Conservation (phyloP, 768 basidiomycete genomes). For the Phaffia australis region DNA sequence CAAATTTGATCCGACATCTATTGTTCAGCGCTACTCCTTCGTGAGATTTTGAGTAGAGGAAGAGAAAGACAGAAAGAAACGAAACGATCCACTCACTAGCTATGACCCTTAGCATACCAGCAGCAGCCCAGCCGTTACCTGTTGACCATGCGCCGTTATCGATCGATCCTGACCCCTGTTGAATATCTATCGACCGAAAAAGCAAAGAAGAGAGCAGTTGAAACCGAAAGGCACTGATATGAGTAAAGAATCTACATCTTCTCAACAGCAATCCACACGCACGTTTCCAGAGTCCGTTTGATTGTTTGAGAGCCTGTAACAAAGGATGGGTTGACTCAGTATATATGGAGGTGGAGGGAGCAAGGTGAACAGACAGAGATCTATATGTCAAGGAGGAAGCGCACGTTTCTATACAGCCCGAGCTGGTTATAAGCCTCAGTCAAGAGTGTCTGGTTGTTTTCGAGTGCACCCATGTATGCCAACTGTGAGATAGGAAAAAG, state of each 20-base stretch:
- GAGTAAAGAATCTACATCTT: neutral
- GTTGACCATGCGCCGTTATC: conserved; percentile 38
- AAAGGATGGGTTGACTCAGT: neutral
- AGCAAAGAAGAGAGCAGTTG: neutral
- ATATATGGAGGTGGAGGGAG: neutral
- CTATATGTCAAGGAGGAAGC: neutral
- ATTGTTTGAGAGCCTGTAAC: conserved; percentile 18
- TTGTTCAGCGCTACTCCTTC: neutral
- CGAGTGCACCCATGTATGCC: conserved; percentile 61
- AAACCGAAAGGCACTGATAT: neutral
- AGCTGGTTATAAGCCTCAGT: conserved; percentile 60
- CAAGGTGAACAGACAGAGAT: neutral
- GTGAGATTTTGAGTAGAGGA: neutral
- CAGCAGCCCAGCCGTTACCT: conserved; percentile 82
- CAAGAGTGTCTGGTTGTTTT: conserved; percentile 51
- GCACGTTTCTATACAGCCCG: conserved; percentile 49
- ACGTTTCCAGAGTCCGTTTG: conserved; percentile 54
- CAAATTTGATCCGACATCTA: neutral
- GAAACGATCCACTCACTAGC: conserved; percentile 38
- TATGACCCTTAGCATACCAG: conserved; percentile 72
- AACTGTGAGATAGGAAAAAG: neutral
- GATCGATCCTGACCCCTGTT: conserved; percentile 40
- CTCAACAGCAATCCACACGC: neutral
- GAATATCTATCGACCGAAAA: conserved; percentile 42
- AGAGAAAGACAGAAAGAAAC: neutral